Base-by-base conservation (phyloP, 208 protist species). In the Trypanosoma rangeli region DNA sequence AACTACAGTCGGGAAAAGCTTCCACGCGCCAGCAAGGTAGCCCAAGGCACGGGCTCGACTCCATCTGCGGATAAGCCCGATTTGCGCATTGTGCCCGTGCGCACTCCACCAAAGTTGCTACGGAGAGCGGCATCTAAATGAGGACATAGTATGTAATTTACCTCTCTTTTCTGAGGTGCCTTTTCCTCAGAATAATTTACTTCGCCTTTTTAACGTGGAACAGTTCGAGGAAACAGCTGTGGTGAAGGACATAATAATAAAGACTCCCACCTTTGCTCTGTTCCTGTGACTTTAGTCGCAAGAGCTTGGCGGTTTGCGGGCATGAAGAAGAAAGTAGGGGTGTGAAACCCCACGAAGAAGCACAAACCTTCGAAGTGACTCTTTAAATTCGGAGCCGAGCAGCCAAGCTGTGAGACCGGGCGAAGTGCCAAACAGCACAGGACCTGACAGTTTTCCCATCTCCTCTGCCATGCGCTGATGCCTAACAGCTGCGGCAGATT, bases 71-170 rank as follows among this genome's bases (percentile, higher is more conserved):
- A 48, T 22, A 53, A 0, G 18, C 31, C 12, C 68, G 57, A 12
- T 52, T 71, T 22, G 46, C 22, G 15, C 78, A 44, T 74, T 95
- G 90, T 4, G 82, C 37, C 7, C 84, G 79, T 54, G 74, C 83
- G 70, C 85, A 90, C n/a, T 72, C 64, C 37, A 75, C 63, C 3
- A 76, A 70, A 8, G 78, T 9, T 16, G 1, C 9, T 7, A 70
- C 72, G 20, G 39, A 15, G 26, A 95, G 22, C 28, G 18, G 54
- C 2, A 64, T 64, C 12, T 81, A 71, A 35, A 73, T 85, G 0
- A 91, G 49, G 49, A 87, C 82, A 54, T 85, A 64, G 5, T 24
- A 68, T 42, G 90, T 86, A 24, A 58, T n/a, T n/a, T n/a, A n/a
- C n/a, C n/a, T n/a, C n/a, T n/a, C n/a, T n/a, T n/a, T n/a, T n/a